Evolutionary conservation across 306 rosid species (phyloP).

Genomic region (Sophora flavescens): DNA sequence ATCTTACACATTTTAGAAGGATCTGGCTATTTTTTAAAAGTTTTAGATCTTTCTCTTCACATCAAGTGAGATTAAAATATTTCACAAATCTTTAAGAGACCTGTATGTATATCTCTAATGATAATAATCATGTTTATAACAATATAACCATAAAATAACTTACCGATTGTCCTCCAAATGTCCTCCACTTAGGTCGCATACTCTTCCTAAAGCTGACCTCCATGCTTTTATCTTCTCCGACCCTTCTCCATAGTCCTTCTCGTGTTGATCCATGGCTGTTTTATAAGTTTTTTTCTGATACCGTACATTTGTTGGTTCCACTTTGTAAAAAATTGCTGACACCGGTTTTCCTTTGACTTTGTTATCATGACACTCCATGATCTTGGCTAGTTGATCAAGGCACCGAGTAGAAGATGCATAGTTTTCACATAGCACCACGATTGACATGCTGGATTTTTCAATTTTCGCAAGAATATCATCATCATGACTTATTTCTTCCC

Average conservation of each 20-base stretch:
- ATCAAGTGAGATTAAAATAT: neutral
- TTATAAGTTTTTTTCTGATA: neutral
- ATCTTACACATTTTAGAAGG: no score
- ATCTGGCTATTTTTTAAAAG: no score
- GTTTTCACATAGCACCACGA: conserved; percentile 12
- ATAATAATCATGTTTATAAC: no score
- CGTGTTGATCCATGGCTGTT: conserved; percentile 7
- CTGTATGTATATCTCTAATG: neutral
- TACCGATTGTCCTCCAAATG: neutral
- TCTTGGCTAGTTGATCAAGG: conserved; percentile 6
- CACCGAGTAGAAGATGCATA: conserved; percentile 34
- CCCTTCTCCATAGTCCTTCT: neutral
- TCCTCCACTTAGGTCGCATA: neutral
- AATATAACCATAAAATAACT: neutral
- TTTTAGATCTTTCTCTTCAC: no score
- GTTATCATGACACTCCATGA: neutral
- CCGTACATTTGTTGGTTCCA: conserved; percentile 1
- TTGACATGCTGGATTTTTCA: neutral
- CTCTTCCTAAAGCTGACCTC: neutral
- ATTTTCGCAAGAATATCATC: neutral
- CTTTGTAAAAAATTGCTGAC: neutral
- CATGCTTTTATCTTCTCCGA: neutral
- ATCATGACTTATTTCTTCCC: neutral
- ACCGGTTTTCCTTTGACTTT: neutral
- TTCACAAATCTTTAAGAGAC: no score